Evolutionary conservation across 306 rosid genomes (phyloP).

Genomic region (Geum urbanum): DNA sequence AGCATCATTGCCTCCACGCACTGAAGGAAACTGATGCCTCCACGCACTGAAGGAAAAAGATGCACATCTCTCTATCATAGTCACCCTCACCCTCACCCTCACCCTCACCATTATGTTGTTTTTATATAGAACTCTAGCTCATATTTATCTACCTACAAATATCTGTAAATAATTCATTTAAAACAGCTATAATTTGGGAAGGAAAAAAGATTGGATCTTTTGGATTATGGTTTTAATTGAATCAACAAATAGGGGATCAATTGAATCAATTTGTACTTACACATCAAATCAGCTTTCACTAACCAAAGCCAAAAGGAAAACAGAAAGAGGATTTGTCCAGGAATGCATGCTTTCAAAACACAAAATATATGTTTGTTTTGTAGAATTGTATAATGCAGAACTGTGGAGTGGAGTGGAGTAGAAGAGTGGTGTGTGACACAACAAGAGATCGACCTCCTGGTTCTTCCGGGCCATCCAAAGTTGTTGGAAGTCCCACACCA

Average conservation of each 20-base stretch:
- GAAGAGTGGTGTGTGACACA: background rate
- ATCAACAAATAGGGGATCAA: constrained; percentile 26
- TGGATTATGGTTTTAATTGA: constrained; percentile 10
- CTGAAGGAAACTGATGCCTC: background rate
- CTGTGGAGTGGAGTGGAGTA: background rate
- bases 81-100: background rate
- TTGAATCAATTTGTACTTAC: constrained; percentile 38
- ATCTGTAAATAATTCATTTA: too few relatives aligned
- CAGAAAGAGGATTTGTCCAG: constrained; percentile 18
- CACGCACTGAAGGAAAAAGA: background rate
- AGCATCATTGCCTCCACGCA: background rate
- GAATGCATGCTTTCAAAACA: constrained; percentile 15
- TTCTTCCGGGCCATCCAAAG: background rate
- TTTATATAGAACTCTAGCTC: background rate
- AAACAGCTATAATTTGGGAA: background rate
- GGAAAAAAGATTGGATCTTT: constrained; percentile 22
- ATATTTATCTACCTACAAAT: background rate
- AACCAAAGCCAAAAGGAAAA: constrained; percentile 11
- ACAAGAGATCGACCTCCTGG: background rate
- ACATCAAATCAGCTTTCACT: constrained; percentile 42
- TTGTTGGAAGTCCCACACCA: background rate
- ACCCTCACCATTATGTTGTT: background rate
- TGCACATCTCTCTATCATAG: background rate
- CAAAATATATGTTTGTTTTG: background rate
- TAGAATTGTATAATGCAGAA: background rate